Evolutionary conservation across 805 yeast genomes (phyloP).

Genomic region (Candida succiphila): DNA sequence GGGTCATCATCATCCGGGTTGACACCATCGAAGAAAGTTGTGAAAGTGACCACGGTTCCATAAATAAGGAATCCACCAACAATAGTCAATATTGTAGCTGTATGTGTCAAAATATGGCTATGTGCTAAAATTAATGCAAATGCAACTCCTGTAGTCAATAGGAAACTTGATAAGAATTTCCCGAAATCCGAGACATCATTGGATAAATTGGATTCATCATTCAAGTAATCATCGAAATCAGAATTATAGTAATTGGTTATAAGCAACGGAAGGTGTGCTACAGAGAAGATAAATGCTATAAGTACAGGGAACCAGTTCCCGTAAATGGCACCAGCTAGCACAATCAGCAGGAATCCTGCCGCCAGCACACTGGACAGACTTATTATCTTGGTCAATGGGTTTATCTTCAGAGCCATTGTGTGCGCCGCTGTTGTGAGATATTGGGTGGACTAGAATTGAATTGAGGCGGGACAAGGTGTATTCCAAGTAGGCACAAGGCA

Average conservation of each 20-base stretch:
- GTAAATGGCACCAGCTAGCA: conserved; percentile 79
- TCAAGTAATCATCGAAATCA: conserved; percentile 49
- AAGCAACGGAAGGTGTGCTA: conserved; percentile 68
- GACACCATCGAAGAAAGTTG: conserved; percentile 59
- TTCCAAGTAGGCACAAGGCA: no score
- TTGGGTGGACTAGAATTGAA: no score
- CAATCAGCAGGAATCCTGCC: conserved; percentile 80
- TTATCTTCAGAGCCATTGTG: conserved; percentile 20
- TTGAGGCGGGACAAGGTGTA: no score
- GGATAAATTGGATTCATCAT: conserved; percentile 31
- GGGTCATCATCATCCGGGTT: conserved; percentile 31
- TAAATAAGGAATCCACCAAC: conserved; percentile 80
- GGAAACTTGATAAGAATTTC: conserved; percentile 65
- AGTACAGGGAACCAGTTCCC: conserved; percentile 88
- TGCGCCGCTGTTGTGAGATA: no score
- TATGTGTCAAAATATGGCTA: conserved; percentile 54
- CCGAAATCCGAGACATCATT: conserved; percentile 64
- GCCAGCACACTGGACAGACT: conserved; percentile 73
- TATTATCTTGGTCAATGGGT: conserved; percentile 71
- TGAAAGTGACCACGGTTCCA: conserved; percentile 74
- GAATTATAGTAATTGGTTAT: conserved; percentile 36
- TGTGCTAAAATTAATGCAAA: conserved; percentile 75
- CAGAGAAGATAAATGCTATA: conserved; percentile 48
- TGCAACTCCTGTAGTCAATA: conserved; percentile 64
- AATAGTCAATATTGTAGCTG: conserved; percentile 70